These are phyloP conservation scores for Podaxis sp. DNA, from an alignment of 768 basidiomycete species.

Conservation along the genomic window DNA sequence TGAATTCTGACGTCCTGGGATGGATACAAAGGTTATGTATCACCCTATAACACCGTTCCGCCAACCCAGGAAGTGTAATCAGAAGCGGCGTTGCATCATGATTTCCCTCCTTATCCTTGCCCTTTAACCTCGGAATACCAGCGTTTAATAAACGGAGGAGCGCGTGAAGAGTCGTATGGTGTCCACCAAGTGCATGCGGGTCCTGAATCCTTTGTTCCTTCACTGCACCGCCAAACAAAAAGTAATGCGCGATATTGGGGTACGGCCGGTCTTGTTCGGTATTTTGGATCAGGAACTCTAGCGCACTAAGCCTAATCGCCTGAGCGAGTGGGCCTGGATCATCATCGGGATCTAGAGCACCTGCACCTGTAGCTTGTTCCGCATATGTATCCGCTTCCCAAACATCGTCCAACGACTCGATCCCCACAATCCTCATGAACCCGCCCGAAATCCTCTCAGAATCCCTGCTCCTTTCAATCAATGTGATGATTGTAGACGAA, in stretches of 20 bases:
- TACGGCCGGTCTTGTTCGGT: slow-evolving; percentile 61
- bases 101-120: slow-evolving; percentile 40
- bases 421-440: slow-evolving; percentile 65
- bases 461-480: slow-evolving; percentile 79
- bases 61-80: slow-evolving; percentile 66
- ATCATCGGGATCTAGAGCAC: slow-evolving; percentile 58
- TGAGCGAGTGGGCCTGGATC: slow-evolving; percentile 53
- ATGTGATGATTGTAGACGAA: slow-evolving; percentile 71
- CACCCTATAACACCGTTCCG: slow-evolving; percentile 83
- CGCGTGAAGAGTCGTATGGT: slow-evolving; percentile 74
- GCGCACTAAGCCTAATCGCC: slow-evolving; percentile 70
- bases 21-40: slow-evolving; percentile 89
- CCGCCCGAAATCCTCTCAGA: slow-evolving; percentile 85
- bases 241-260: slow-evolving; percentile 86
- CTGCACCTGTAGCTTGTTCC: slow-evolving; percentile 71
- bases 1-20: slow-evolving; percentile 75
- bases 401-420: slow-evolving; percentile 62
- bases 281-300: slow-evolving; percentile 80
- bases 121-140: slow-evolving; percentile 63
- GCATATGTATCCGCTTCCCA: slow-evolving; percentile 57
- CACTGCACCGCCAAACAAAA: slow-evolving; percentile 72
- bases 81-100: slow-evolving; percentile 53
- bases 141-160: slow-evolving; percentile 74
- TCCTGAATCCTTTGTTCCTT: slow-evolving; percentile 71
- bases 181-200: slow-evolving; percentile 71